A percentile compares a stretch with the other conserved stretches of the same genome.
These are phyloP conservation scores for Populus hybrid DNA, from an alignment of 441 rosid species.

Conservation along the genomic window DNA sequence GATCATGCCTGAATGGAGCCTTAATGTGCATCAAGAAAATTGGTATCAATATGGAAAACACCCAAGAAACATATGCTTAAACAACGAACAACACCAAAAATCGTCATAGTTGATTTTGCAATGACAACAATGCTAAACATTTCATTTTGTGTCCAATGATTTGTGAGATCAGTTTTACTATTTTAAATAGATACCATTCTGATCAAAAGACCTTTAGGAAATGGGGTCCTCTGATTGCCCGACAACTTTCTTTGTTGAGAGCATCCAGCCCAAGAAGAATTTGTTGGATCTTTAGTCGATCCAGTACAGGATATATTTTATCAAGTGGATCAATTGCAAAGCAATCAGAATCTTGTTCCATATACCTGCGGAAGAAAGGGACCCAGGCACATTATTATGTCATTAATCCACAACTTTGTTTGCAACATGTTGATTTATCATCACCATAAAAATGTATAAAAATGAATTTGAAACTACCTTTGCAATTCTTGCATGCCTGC, in stretches of 20 bases:
- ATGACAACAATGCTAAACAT: not conserved
- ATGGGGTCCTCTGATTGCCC: conserved; percentile 65
- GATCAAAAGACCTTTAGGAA: conserved; percentile 64
- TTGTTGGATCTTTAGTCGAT: conserved; percentile 75
- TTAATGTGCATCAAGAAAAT: not conserved
- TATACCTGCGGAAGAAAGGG: conserved; percentile 39
- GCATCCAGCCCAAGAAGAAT: conserved; percentile 68
- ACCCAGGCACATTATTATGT: not conserved
- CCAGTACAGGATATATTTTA: conserved; percentile 69
- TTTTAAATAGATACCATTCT: conserved; percentile 22
- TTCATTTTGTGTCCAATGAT: no score
- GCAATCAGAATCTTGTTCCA: conserved; percentile 47
- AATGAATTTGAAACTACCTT: conserved; percentile 40
- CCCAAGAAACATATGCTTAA: not conserved
- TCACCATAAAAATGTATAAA: not conserved
- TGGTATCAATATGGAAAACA: not conserved
- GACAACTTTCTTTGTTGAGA: conserved; percentile 33
- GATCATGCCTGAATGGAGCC: not conserved
- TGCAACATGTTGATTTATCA: not conserved
- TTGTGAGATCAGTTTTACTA: not conserved
- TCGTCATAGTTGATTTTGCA: not conserved
- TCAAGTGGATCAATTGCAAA: conserved; percentile 60
- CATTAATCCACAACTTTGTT: not conserved
- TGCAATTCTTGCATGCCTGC: conserved; percentile 73
- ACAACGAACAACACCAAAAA: not conserved